Evolutionary conservation across 495 filamentous ascomycete genomes (phyloP).

Genomic region (Xylaria grammica): DNA sequence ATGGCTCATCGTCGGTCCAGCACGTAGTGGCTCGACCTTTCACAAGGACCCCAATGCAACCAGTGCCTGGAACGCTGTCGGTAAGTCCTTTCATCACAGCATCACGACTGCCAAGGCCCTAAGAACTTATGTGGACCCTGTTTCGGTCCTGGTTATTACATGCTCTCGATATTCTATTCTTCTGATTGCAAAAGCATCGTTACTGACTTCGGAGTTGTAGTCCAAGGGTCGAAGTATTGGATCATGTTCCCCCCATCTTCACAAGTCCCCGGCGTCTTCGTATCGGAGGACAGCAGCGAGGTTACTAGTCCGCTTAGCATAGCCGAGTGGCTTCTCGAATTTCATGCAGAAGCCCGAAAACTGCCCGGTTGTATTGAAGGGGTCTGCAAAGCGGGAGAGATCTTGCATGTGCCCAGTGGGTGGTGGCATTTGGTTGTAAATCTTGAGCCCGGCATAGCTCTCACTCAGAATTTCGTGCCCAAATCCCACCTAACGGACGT

Average conservation of each 20-base stretch:
- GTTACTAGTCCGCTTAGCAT: constrained; percentile 95
- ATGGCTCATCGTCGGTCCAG: constrained; percentile 93
- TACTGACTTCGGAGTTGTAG: constrained; percentile 6
- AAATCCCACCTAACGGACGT: constrained; percentile 73
- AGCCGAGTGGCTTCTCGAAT: constrained; percentile 91
- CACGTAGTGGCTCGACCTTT: constrained; percentile 90
- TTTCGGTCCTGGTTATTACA: background rate
- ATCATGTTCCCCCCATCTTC: constrained; percentile 78
- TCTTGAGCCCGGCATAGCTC: constrained; percentile 77
- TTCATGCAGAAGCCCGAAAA: constrained; percentile 84
- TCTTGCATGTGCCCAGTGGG: constrained; percentile 87
- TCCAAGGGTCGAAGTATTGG: constrained; percentile 95
- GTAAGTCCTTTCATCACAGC: constrained; percentile 12
- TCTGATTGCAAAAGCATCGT: background rate
- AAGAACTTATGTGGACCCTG: background rate
- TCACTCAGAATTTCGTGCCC: constrained; percentile 97
- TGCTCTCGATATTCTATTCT: background rate
- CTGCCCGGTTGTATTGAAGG: constrained; percentile 85
- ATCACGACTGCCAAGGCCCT: no score
- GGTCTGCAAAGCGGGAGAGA: constrained; percentile 84
- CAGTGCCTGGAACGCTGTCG: constrained; percentile 94
- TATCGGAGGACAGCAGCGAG: constrained; percentile 90
- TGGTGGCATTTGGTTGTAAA: constrained; percentile 99
- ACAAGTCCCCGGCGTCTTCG: constrained; percentile 81
- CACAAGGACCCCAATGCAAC: constrained; percentile 78